Evolutionary conservation across 2,329 filamentous ascomycete genomes (phyloP).

Genomic region (Penicillium concentricum): DNA sequence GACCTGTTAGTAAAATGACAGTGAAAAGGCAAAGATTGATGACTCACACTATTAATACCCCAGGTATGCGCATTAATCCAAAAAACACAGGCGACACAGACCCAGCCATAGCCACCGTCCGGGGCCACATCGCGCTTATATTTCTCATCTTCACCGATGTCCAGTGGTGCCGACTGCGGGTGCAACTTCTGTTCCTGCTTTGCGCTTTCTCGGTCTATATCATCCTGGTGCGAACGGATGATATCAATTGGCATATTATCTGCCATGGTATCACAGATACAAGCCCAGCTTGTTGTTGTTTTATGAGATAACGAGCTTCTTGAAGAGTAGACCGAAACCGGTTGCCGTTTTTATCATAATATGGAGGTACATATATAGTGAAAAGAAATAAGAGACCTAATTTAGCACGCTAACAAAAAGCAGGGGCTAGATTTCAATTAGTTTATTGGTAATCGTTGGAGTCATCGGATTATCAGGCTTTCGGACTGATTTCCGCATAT

Average conservation of each 20-base stretch:
- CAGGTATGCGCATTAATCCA: slow-evolving; percentile 70
- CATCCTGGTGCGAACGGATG: slow-evolving; percentile 23
- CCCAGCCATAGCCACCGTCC: slow-evolving; percentile 63
- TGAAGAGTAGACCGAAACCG: neutral
- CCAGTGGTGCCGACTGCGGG: neutral
- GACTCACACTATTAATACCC: slow-evolving; percentile 65
- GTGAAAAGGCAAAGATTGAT: neutral
- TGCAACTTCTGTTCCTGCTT: slow-evolving; percentile 11
- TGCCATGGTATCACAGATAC: slow-evolving; percentile 23
- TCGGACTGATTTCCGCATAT: slow-evolving; percentile 18
- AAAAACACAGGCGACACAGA: slow-evolving; percentile 56
- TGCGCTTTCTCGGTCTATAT: slow-evolving; percentile 8
- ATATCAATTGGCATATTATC: slow-evolving; percentile 35
- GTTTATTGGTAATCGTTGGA: neutral
- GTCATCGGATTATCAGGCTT: neutral
- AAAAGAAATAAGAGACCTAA: neutral
- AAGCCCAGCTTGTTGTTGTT: neutral
- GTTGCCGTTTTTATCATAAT: slow-evolving; percentile 14
- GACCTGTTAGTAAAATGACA: neutral
- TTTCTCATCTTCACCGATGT: slow-evolving; percentile 30
- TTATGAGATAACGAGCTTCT: neutral
- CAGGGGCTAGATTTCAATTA: neutral
- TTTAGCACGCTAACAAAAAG: neutral
- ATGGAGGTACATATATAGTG: neutral
- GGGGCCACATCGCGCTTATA: slow-evolving; percentile 38